Base-by-base conservation (phyloP, 768 basidiomycete genomes). In the Tylopilus felleus region DNA sequence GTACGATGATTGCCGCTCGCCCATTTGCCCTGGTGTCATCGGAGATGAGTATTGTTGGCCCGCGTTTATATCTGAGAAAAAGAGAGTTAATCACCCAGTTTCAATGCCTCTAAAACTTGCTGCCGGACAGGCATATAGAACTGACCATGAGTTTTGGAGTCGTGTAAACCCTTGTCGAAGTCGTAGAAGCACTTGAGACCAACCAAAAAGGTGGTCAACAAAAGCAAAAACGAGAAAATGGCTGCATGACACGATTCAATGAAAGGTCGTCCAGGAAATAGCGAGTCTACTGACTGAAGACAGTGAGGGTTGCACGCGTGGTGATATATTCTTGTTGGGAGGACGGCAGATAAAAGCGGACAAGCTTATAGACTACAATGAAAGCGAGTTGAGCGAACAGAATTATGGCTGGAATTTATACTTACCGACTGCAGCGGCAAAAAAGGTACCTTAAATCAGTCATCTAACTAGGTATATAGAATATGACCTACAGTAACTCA, bases 161-260 rank as follows among this genome's bases (percentile, higher is more conserved):
- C 70, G 51, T 78, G 75, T 19, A 93, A 73, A n/a, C 92, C 91
- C 66, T 82, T 82, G 69, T 88, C 85, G 63, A 93, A 93, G 74
- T 93, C 90, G 27, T 77, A 66, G 74, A 89, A 88, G 67, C 91
- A 93, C 48, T 85, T 82, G 21, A 92, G 65, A 21, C 91, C 91
- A 25, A 93, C 79, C 13, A 73, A 78, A 63, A 93, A 90, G 12
- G 88, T 89, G n/a, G 75, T 68, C 52, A 90, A 78, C 27, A 93
- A 69, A 41, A 93, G 75, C 16, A 93, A 49, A 71, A 93, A 90
- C 1, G 90, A 83, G 49, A 85, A 77, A 57, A 91, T 80, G 22
- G 88, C 91, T 93, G 58, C 31, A 9, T 19, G 46, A 27, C 17
- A 47, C 33, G 4, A 8, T 46, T 55, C 39, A 57, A 45, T 42